phyloP scores from a whole-genome alignment of 2,329 filamentous ascomycete species.

The Diaporthe sp. region DNA sequence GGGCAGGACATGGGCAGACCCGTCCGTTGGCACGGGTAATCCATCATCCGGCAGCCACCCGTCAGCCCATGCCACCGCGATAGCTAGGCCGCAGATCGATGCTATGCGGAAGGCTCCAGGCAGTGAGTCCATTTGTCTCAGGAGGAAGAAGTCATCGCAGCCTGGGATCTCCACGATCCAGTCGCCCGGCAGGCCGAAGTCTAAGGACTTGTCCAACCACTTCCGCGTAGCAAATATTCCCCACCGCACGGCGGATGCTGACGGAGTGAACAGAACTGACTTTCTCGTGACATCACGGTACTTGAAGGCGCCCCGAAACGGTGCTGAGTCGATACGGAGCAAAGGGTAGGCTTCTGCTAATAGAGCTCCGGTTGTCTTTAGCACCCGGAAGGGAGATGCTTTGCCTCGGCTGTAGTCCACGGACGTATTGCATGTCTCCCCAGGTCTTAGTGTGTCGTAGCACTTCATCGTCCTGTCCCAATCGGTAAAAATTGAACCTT shows the following conservation, averaged over 20 bases:
- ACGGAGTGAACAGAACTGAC: background rate
- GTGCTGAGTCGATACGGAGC: background rate
- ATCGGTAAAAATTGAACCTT: no score
- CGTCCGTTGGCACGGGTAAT: no score
- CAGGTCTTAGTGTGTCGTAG: background rate
- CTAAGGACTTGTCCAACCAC: no score
- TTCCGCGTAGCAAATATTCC: background rate
- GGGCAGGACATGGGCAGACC: background rate
- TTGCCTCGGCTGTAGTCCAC: no score
- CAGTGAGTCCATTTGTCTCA: background rate
- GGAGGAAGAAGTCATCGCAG: background rate
- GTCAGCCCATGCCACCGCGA: background rate
- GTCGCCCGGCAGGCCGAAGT: background rate
- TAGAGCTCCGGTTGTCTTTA: background rate
- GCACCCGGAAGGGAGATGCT: background rate
- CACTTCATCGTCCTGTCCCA: no score
- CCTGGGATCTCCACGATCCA: constrained; percentile 6
- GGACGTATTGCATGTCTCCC: background rate
- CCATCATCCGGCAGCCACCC: background rate
- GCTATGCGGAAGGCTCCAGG: background rate
- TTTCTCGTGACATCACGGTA: background rate
- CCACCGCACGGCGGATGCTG: background rate
- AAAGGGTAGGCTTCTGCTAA: background rate
- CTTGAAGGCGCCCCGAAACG: background rate
- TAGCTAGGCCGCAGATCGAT: background rate